A percentile compares a stretch with the other conserved stretches of the same genome.
phyloP scores from a whole-genome alignment of 2,329 filamentous ascomycete species.

The Pestalotiopsis sp. region DNA sequence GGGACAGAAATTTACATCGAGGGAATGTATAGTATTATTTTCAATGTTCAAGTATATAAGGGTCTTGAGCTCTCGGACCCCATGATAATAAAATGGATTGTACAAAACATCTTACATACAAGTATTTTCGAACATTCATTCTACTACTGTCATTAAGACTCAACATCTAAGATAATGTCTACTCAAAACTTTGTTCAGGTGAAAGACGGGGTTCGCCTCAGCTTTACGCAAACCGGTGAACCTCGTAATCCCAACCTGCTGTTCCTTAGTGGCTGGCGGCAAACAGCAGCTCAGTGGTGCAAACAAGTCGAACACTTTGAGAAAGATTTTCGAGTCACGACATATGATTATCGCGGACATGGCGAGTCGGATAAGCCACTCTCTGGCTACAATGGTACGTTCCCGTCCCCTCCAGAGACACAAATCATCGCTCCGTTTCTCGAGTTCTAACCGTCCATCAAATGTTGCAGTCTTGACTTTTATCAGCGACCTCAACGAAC shows the following conservation, averaged over 20 bases:
- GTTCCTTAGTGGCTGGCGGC: constrained; percentile 36
- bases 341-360: constrained; percentile 36
- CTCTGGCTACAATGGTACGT: constrained; percentile 31
- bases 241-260: constrained; percentile 27
- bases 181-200: constrained; percentile 19
- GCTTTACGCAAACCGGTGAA: constrained; percentile 30
- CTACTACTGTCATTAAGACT: neutral
- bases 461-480: neutral
- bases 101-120: neutral
- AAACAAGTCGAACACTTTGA: constrained; percentile 33
- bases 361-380: constrained; percentile 36
- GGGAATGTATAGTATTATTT: no score
- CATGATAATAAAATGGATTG: no score
- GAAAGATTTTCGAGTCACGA: constrained; percentile 31
- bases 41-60: no score
- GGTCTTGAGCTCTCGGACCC: no score
- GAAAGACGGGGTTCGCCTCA: constrained; percentile 30
- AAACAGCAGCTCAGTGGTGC: constrained; percentile 33
- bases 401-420: constrained; percentile 10
- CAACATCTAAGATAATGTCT: neutral
- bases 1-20: no score
- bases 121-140: neutral
- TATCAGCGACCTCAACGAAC: neutral
- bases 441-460: no score
- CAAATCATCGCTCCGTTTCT: no score